Conservation (phyloP, 495 filamentous ascomycete species). For the Aspergillus nanangensis region DNA sequence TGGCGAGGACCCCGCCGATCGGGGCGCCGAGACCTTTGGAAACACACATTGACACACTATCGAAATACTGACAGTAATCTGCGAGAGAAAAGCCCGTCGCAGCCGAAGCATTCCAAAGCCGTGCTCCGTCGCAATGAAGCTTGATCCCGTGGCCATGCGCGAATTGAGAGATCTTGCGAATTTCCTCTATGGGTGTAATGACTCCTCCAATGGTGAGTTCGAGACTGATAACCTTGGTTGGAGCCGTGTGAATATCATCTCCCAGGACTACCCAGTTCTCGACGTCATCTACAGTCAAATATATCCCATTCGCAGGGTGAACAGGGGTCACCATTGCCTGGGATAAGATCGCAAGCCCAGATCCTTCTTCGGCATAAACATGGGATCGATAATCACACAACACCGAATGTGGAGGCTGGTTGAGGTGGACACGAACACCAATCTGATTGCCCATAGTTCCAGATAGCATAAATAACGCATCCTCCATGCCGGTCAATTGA, state of each 20-base stretch:
- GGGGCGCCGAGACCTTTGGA: slow-evolving; percentile 25
- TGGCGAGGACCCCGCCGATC: slow-evolving; percentile 18
- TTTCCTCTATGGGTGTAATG: slow-evolving; percentile 27
- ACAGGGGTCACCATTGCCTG: slow-evolving; percentile 57
- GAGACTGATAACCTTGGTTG: slow-evolving; percentile 28
- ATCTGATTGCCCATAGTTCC: slow-evolving; percentile 88
- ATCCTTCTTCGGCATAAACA: slow-evolving; percentile 68
- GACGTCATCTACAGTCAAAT: slow-evolving; percentile 68
- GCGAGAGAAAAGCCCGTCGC: slow-evolving; percentile 14
- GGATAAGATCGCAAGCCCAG: slow-evolving; percentile 57
- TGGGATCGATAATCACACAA: slow-evolving; percentile 65
- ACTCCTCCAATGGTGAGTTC: slow-evolving; percentile 30
- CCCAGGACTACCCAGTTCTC: slow-evolving; percentile 37
- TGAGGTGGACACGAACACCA: slow-evolving; percentile 61
- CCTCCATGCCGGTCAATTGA: slow-evolving; percentile 61
- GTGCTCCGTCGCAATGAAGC: slow-evolving; percentile 31
- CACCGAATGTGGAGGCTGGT: slow-evolving; percentile 66
- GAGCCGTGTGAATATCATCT: slow-evolving; percentile 31
- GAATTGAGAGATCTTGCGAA: slow-evolving; percentile 24
- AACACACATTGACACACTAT: slow-evolving; percentile 23
- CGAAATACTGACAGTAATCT: slow-evolving; percentile 20
- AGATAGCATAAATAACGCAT: slow-evolving; percentile 67
- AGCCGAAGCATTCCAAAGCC: slow-evolving; percentile 27
- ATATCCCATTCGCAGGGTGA: slow-evolving; percentile 55
- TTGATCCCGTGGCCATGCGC: slow-evolving; percentile 22